Evolutionary conservation across 1,139 yeast genomes (phyloP), one percentile per base, ranked within the genome.

Genomic region (Lodderomyces jiufengensis): DNA sequence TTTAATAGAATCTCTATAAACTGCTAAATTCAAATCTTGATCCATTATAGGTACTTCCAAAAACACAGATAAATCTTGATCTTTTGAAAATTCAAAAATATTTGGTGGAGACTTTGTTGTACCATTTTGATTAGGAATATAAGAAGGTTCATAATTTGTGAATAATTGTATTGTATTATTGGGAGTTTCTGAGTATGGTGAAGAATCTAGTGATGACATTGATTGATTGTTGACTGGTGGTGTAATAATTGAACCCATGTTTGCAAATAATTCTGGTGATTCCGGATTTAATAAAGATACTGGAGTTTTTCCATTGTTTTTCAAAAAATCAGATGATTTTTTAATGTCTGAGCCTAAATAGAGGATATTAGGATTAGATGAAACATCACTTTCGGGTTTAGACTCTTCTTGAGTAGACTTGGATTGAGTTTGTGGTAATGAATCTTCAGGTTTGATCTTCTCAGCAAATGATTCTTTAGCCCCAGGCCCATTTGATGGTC

Each of bases 21-120:
- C 28, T 1, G 57, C 55, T 27, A 41, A 28, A 23, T 52, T 40
- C 24, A 54, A 40, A 24, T 51, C 51, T 16, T 54, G 52, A 24
- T 44, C 48, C 3, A 50, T 42, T 2, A 44, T 37, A 6, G 43
- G 46, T 21, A 33, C 14, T 16, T 38, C 37, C 9, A 31, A 26
- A 15, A 35, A 33, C 10, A 33, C 34, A 24, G 39, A 40, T 8
- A 36, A 31, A n/a, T 33, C 41, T 5, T 37, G 41, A 11, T 34
- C 34, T 1, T 43, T 39, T 2, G 34, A 39, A 4, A 24, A 14
- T 5, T 37, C 36, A 37, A 44, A 44, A n/a, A 44, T 41, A 33
- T 44, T 43, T 9, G 40, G 40, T 2, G 47, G 47, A 2, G 47
- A 37, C 14, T 27, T 40, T 7, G 32, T 32, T 3, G 12, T 28